Evolutionary conservation across 2,329 filamentous ascomycete species (phyloP).

Genomic region (Aspergillus eucalypticola): DNA sequence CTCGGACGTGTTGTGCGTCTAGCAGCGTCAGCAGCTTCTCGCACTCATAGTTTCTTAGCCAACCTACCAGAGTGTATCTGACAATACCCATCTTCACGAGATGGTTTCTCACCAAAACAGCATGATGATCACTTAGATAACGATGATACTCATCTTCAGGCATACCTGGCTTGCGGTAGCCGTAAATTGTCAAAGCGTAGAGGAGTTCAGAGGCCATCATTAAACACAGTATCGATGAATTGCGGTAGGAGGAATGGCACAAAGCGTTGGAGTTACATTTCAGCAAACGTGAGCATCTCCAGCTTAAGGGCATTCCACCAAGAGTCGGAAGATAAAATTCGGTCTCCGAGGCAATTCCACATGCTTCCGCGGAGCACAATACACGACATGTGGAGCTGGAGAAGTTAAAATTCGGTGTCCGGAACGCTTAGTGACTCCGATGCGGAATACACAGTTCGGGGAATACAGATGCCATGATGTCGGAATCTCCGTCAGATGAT

Average conservation of each 20-base stretch:
- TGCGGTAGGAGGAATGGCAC: neutral
- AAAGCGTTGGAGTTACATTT: neutral
- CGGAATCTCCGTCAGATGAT: neutral
- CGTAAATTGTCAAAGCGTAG: conserved; percentile 4
- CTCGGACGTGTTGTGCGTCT: conserved; percentile 10
- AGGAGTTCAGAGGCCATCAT: neutral
- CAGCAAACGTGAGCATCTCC: neutral
- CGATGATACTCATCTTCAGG: conserved; percentile 9
- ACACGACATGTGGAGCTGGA: neutral
- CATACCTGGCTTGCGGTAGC: conserved; percentile 7
- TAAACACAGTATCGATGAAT: neutral
- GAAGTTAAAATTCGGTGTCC: neutral
- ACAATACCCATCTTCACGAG: neutral
- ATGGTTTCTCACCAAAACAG: conserved; percentile 4
- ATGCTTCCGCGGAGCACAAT: no score
- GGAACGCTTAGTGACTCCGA: no score
- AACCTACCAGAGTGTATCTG: conserved; percentile 5
- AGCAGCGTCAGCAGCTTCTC: neutral
- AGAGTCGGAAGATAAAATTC: neutral
- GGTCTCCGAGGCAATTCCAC: neutral
- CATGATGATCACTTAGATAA: conserved; percentile 9
- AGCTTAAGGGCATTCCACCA: neutral
- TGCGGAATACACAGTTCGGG: neutral
- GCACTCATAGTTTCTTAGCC: neutral
- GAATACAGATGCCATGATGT: neutral